Percentiles rank a stretch among this genome's conserved stretches.
phyloP scores from a whole-genome alignment of 495 filamentous ascomycete genomes.

The Annulohypoxylon stygium region DNA sequence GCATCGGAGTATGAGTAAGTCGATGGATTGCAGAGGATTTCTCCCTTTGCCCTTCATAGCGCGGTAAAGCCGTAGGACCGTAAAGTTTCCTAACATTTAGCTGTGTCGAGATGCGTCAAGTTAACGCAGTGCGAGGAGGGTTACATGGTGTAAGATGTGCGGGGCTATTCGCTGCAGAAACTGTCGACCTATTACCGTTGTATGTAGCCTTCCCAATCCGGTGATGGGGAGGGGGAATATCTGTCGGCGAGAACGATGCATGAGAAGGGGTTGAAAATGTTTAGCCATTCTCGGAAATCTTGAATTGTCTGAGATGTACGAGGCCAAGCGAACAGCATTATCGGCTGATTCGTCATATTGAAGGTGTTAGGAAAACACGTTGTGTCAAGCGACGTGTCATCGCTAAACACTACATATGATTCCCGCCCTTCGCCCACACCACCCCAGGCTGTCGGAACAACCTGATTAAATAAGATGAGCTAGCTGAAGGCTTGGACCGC shows the following conservation, averaged over 20 bases:
- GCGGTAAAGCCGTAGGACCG: conserved; percentile 10
- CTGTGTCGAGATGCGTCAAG: conserved; percentile 22
- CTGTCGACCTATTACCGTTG: conserved; percentile 36
- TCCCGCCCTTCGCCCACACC: conserved; percentile 17
- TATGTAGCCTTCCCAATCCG: conserved; percentile 32
- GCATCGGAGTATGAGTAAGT: conserved; percentile 16
- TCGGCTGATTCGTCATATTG: conserved; percentile 42
- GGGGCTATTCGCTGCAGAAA: conserved; percentile 39
- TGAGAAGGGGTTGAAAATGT: conserved; percentile 34
- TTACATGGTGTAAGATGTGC: conserved; percentile 45
- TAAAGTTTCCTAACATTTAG: conserved; percentile 14
- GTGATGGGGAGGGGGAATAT: conserved; percentile 36
- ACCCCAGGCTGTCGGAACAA: conserved; percentile 31
- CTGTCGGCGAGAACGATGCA: conserved; percentile 38
- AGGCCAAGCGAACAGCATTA: conserved; percentile 24
- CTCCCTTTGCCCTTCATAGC: conserved; percentile 14
- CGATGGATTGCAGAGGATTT: conserved; percentile 8
- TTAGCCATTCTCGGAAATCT: conserved; percentile 39
- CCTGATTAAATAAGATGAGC: conserved; percentile 29
- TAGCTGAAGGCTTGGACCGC: conserved; percentile 26
- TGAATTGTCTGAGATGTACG: conserved; percentile 24
- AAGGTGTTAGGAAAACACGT: conserved; percentile 36
- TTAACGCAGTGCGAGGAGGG: conserved; percentile 28
- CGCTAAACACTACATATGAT: conserved; percentile 24
- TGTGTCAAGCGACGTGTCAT: conserved; percentile 42